A percentile compares a stretch with the other conserved stretches of the same genome.
Evolutionary conservation across 192 early-diverging fungal genomes (phyloP).

Genomic region (Linnemannia hyalina): DNA sequence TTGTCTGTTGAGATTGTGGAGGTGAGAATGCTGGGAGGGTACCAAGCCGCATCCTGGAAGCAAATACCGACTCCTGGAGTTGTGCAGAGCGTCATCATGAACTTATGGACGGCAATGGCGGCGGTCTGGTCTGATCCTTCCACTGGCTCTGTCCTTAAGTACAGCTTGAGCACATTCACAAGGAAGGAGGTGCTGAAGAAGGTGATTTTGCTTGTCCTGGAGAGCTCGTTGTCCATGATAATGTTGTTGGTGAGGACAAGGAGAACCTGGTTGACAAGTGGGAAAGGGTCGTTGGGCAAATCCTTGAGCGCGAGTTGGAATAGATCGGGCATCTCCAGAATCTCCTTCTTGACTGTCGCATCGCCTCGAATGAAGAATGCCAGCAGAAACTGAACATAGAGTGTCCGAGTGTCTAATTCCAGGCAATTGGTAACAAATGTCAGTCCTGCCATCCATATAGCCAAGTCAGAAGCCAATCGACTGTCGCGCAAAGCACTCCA

Average conservation of each 20-base stretch:
- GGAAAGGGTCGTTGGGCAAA: slow-evolving; percentile 73
- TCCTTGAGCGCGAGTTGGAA: slow-evolving; percentile 78
- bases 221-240: slow-evolving; percentile 73
- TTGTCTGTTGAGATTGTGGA: slow-evolving; percentile 27
- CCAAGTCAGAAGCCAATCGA: neutral
- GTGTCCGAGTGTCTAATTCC: slow-evolving; percentile 72
- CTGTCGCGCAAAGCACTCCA: neutral
- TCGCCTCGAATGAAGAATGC: slow-evolving; percentile 83
- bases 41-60: slow-evolving; percentile 83
- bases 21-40: slow-evolving; percentile 63
- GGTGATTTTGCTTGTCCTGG: slow-evolving; percentile 67
- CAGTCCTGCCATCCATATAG: neutral
- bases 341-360: slow-evolving; percentile 72
- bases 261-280: slow-evolving; percentile 69
- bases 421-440: neutral
- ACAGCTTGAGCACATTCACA: slow-evolving; percentile 73
- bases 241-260: slow-evolving; percentile 68
- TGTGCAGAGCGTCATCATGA: slow-evolving; percentile 80
- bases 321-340: slow-evolving; percentile 82
- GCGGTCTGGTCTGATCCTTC: slow-evolving; percentile 58
- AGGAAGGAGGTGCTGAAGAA: slow-evolving; percentile 83
- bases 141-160: slow-evolving; percentile 62
- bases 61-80: slow-evolving; percentile 81
- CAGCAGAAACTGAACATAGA: slow-evolving; percentile 83
- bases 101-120: slow-evolving; percentile 75